These are phyloP conservation scores for Choiromyces venosus DNA, from an alignment of 495 filamentous ascomycete species.

Conservation along the genomic window DNA sequence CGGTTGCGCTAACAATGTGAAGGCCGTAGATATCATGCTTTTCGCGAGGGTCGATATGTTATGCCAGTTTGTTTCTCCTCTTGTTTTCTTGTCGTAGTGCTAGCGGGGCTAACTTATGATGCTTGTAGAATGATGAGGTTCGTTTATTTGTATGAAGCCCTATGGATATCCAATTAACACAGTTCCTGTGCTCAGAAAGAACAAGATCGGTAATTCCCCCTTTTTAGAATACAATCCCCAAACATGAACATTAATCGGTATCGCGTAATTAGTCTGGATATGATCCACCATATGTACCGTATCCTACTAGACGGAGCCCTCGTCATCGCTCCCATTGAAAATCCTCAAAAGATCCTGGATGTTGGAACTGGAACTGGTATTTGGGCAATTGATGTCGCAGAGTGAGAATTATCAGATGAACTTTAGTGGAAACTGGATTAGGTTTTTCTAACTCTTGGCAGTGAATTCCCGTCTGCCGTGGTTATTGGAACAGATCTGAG, in stretches of 20 bases:
- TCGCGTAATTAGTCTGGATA: slow-evolving; percentile 49
- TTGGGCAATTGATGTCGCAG: slow-evolving; percentile 54
- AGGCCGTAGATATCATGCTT: neutral
- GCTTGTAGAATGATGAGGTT: neutral
- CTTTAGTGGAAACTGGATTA: neutral
- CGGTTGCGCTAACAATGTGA: neutral
- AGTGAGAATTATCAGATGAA: slow-evolving; percentile 27
- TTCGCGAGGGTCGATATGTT: neutral
- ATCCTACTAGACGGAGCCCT: slow-evolving; percentile 52
- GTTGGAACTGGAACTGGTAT: slow-evolving; percentile 62
- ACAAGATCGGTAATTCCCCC: neutral
- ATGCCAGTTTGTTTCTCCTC: neutral
- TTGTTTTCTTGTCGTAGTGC: neutral
- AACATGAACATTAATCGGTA: neutral
- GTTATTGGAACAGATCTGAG: slow-evolving; percentile 21
- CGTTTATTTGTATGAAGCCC: neutral
- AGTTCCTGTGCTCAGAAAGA: neutral
- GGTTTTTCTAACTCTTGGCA: neutral
- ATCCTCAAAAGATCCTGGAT: slow-evolving; percentile 54
- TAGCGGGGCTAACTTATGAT: neutral
- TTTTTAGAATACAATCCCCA: neutral
- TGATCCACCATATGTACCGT: slow-evolving; percentile 58
- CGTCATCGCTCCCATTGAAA: slow-evolving; percentile 51
- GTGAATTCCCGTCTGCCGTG: slow-evolving; percentile 39
- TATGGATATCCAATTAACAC: neutral